These are phyloP conservation scores for Cavenderia fasciculata DNA, from an alignment of 78 protist genomes.

Conservation along the genomic window DNA sequence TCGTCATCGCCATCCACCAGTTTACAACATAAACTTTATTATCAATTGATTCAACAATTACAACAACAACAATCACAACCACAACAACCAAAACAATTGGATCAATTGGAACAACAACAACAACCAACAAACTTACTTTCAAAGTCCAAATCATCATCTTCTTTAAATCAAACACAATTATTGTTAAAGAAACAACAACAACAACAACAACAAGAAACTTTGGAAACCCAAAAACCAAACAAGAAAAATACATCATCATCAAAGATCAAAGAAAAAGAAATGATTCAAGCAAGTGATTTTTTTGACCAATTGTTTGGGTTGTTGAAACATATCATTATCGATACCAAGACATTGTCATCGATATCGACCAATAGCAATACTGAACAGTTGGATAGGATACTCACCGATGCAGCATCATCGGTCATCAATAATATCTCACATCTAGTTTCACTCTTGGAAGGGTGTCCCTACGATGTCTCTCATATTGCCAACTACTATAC, in stretches of 20 bases:
- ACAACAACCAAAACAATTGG: too few relatives aligned
- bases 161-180: too few relatives aligned
- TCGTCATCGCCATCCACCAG: not conserved
- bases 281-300: slow-evolving; percentile 2
- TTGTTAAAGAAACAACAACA: too few relatives aligned
- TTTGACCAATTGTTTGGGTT: slow-evolving; percentile 15
- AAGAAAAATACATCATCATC: too few relatives aligned
- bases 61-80: too few relatives aligned
- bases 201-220: too few relatives aligned
- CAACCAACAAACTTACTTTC: too few relatives aligned
- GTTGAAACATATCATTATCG: slow-evolving; percentile 32
- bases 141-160: too few relatives aligned
- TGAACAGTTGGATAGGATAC: slow-evolving; percentile 10
- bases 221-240: too few relatives aligned
- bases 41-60: too few relatives aligned
- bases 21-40: not conserved
- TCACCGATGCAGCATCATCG: slow-evolving; percentile 17
- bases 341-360: slow-evolving; percentile 11
- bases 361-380: slow-evolving; percentile 5
- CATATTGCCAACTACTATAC: slow-evolving; percentile 18
- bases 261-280: too few relatives aligned
- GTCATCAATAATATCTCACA: slow-evolving; percentile 18
- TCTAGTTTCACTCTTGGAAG: not conserved
- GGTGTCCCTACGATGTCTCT: slow-evolving; percentile 20
- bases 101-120: too few relatives aligned